Conservation (phyloP, 352 stramenopile species). For the Elongisporangium senticosum region DNA sequence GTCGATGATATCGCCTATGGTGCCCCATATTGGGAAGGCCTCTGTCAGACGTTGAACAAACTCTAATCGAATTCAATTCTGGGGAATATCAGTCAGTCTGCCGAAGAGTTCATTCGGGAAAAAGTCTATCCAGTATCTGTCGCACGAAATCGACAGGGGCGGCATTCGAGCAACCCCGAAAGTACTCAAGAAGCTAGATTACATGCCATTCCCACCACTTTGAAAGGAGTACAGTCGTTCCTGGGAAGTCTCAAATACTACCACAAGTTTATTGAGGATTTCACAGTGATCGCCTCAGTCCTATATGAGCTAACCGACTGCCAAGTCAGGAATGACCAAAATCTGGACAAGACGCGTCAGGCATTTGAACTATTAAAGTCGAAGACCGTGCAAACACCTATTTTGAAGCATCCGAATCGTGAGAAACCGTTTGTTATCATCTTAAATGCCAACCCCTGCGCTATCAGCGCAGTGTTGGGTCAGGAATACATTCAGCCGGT, state of each 20-base stretch:
- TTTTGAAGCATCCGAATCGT: neutral
- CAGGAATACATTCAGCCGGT: slow-evolving; percentile 11
- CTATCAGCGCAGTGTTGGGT: slow-evolving; percentile 9
- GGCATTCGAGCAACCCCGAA: slow-evolving; percentile 10
- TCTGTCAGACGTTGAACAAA: slow-evolving; percentile 1
- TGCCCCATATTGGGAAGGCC: slow-evolving; percentile 4
- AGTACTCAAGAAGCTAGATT: slow-evolving; percentile 4
- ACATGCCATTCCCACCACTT: slow-evolving; percentile 9
- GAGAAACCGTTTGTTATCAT: slow-evolving; percentile 1
- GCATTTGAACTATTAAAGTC: slow-evolving; percentile 22
- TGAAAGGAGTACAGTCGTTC: slow-evolving; percentile 18
- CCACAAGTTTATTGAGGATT: slow-evolving; percentile 20
- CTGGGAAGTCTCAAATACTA: slow-evolving; percentile 20
- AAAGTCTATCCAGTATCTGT: slow-evolving; percentile 11
- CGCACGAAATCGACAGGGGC: slow-evolving; percentile 3
- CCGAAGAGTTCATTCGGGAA: slow-evolving; percentile 15
- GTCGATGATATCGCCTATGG: slow-evolving; percentile 20
- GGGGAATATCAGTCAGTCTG: slow-evolving; percentile 17
- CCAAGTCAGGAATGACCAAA: slow-evolving; percentile 11
- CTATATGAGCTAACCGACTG: slow-evolving; percentile 11
- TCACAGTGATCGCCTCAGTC: slow-evolving; percentile 7
- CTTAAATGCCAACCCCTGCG: slow-evolving; percentile 15
- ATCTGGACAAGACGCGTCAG: slow-evolving; percentile 11
- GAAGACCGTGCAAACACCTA: neutral
- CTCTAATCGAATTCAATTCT: slow-evolving; percentile 11